These are phyloP conservation scores for Blastobotrys capitulatus DNA, from an alignment of 1,139 yeast genomes.

Conservation along the genomic window DNA sequence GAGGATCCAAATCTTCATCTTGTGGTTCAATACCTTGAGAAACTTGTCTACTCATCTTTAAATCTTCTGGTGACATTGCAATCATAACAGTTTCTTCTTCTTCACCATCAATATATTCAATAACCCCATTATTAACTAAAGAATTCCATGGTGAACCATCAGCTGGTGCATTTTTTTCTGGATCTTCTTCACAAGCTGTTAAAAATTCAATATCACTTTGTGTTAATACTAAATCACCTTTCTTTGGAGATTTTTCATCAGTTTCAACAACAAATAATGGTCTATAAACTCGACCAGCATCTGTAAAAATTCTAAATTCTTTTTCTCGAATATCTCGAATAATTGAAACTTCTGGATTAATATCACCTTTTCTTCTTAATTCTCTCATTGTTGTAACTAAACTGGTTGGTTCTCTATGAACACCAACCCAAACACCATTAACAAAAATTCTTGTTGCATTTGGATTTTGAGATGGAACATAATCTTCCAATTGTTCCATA, in stretches of 20 bases:
- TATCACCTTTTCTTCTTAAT: conserved; percentile 92
- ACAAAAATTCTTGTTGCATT: conserved; percentile 93
- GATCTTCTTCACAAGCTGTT: conserved; percentile 44
- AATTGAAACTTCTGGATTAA: conserved; percentile 92
- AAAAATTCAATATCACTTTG: conserved; percentile 78
- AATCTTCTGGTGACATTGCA: conserved; percentile 98
- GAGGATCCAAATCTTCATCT: conserved; percentile 60
- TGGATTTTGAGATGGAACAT: conserved; percentile 87
- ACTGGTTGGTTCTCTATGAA: conserved; percentile 91
- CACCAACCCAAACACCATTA: conserved; percentile 99
- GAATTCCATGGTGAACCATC: conserved; percentile 74
- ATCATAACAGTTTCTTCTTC: conserved; percentile 98
- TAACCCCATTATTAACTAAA: conserved; percentile 76
- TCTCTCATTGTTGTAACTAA: conserved; percentile 87
- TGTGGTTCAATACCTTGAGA: conserved; percentile 41
- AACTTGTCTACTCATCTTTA: conserved; percentile 60
- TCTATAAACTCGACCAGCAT: conserved; percentile 97
- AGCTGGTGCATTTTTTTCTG: conserved; percentile 35
- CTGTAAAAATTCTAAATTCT: conserved; percentile 93
- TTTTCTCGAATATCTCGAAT: conserved; percentile 95
- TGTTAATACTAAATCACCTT: conserved; percentile 74
- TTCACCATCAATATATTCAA: conserved; percentile 94
- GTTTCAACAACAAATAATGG: conserved; percentile 91
- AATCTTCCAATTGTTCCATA: conserved; percentile 95
- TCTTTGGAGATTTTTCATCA: conserved; percentile 60